Evolutionary conservation across 106 monocot species (phyloP).

Genomic region (Allium cepa): DNA sequence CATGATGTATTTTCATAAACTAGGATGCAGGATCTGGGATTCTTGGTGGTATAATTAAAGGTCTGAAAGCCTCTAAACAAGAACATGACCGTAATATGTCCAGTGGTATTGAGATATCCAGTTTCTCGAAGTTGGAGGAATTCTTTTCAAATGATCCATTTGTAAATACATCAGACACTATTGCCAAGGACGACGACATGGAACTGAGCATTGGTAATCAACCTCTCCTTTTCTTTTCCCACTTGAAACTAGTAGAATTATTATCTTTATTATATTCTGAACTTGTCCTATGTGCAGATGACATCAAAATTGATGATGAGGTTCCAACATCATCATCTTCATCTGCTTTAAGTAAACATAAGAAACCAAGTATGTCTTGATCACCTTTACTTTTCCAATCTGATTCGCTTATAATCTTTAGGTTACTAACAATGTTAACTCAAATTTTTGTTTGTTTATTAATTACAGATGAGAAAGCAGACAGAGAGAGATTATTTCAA

Average conservation of each 20-base stretch:
- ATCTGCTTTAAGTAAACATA: slow-evolving; percentile 27
- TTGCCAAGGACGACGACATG: slow-evolving; percentile 15
- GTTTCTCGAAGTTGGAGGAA: slow-evolving; percentile 43
- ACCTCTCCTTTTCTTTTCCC: slow-evolving; percentile 15
- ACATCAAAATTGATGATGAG: slow-evolving; percentile 78
- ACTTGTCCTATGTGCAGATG: slow-evolving; percentile 50
- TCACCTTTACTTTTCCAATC: not conserved
- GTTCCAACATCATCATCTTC: slow-evolving; percentile 27
- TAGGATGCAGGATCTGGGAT: slow-evolving; percentile 46
- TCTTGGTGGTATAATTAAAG: slow-evolving; percentile 70
- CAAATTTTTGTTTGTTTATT: not conserved
- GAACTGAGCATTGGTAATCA: slow-evolving; percentile 69
- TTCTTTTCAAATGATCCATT: slow-evolving; percentile 59
- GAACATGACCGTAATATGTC: slow-evolving; percentile 19
- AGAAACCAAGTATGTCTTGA: slow-evolving; percentile 20
- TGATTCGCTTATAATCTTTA: not conserved
- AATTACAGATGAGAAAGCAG: slow-evolving; percentile 31
- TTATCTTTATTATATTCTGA: not conserved
- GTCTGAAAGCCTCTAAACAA: slow-evolving; percentile 54
- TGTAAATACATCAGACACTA: slow-evolving; percentile 4
- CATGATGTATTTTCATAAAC: slow-evolving; percentile 2
- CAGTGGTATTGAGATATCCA: slow-evolving; percentile 12
- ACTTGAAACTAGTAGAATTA: not conserved
- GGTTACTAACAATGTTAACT: not conserved
- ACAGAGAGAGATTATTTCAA: slow-evolving; percentile 69